Percentiles rank a stretch among this genome's conserved stretches.
These are phyloP conservation scores for Xylariaceae sp. DNA, from an alignment of 2,329 filamentous ascomycete species.

Conservation along the genomic window DNA sequence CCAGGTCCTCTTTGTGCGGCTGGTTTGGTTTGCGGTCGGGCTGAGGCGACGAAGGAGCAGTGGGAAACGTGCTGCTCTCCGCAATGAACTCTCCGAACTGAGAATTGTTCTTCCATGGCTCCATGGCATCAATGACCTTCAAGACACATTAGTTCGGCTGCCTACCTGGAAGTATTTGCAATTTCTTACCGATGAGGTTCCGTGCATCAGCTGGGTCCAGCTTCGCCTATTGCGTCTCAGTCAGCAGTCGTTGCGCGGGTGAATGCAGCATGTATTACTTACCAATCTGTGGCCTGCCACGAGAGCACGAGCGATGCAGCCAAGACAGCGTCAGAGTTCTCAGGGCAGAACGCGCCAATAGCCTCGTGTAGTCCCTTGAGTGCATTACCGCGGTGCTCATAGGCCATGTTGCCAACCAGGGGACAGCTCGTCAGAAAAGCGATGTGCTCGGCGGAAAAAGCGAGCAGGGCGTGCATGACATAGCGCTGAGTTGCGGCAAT, in stretches of 20 bases:
- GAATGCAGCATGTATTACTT: constrained; percentile 41
- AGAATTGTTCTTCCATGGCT: constrained; percentile 84
- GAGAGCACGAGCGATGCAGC: constrained; percentile 87
- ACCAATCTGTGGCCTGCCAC: constrained; percentile 97
- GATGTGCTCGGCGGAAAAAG: constrained; percentile 91
- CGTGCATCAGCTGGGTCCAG: constrained; percentile 90
- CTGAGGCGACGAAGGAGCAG: constrained; percentile 57
- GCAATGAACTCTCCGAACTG: constrained; percentile 77
- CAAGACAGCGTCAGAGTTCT: constrained; percentile 85
- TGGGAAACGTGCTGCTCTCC: constrained; percentile 69
- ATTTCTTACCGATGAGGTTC: constrained; percentile 72
- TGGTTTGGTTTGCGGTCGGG: constrained; percentile 57
- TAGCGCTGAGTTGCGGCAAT: constrained; percentile 78
- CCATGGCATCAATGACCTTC: constrained; percentile 86
- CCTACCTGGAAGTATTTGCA: background rate
- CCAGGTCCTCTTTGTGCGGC: constrained; percentile 64
- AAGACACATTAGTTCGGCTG: constrained; percentile 25
- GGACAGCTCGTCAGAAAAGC: constrained; percentile 83
- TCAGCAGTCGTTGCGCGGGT: constrained; percentile 35
- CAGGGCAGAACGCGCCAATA: constrained; percentile 75
- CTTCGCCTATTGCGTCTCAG: constrained; percentile 58
- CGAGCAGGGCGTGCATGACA: constrained; percentile 89
- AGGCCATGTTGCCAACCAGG: constrained; percentile 80
- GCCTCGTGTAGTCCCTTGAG: constrained; percentile 84
- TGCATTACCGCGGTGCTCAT: constrained; percentile 80